A percentile compares a stretch with the other conserved stretches of the same genome.
Evolutionary conservation across 306 rosid species (phyloP).

Genomic region (Castanopsis chinensis): DNA sequence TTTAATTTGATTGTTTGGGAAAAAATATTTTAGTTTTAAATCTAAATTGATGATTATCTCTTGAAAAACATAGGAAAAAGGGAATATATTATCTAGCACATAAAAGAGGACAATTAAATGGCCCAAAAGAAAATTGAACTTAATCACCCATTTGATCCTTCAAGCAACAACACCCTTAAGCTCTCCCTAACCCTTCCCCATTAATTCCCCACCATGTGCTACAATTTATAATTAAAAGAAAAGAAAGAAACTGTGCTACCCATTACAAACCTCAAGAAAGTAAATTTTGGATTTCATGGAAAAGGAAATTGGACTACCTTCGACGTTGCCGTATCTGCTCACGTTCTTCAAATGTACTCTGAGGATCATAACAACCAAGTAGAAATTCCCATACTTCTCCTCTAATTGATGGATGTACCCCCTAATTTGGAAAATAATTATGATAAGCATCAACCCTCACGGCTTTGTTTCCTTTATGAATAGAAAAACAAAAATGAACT

Average conservation of each 20-base stretch:
- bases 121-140: background rate
- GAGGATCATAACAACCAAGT: conserved; percentile 88
- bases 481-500: background rate
- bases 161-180: background rate
- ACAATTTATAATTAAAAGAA: too few relatives aligned
- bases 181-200: background rate
- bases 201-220: background rate
- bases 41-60: background rate
- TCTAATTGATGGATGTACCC: conserved; percentile 92
- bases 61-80: background rate
- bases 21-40: background rate
- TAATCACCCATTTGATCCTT: background rate
- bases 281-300: background rate
- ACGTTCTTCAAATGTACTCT: conserved; percentile 89
- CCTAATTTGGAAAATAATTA: conserved; percentile 46
- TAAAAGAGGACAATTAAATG: background rate
- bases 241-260: background rate
- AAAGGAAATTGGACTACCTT: conserved; percentile 48
- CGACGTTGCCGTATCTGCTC: conserved; percentile 66
- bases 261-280: background rate
- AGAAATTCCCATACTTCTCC: conserved; percentile 99
- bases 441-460: background rate
- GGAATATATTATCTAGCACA: background rate
- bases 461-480: background rate
- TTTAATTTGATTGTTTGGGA: background rate